Base-by-base conservation (phyloP, 176 grass and related monocot genomes). In the Juncus inflexus region DNA sequence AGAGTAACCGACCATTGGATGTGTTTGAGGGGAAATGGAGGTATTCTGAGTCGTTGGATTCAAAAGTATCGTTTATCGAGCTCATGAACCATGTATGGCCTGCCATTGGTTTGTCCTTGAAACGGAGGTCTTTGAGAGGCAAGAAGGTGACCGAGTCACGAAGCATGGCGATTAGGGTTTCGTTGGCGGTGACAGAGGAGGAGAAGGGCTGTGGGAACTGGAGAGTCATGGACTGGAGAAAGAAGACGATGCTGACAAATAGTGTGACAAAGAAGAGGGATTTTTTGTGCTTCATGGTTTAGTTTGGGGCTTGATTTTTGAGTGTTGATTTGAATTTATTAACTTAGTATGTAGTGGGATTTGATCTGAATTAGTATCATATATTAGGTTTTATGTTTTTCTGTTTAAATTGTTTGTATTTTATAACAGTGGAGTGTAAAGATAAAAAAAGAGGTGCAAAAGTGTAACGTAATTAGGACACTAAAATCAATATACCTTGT, bases 41-140 rank as follows among this genome's bases (percentile, higher is more conserved):
- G 63, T 85, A 72, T 75, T 69, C 61, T 4, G 75, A 50, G 39
- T 85, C 84, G 12, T 62, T 74, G 3, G 40, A 61, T 38, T 85
- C 75, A 40, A 67, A 41, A 8, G 81, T 87, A 50, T 87, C 84
- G 13, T 85, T 79, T 3, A 92, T 15, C 0, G 75, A 69, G 75
- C 81, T 87, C 72, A 92, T 85, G 76, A 85, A 92, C 84, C 84
- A 87, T 3, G 76, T 80, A 6, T 73, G 12, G 0, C 60, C 71
- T 1, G 41, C 1, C 70, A 43, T 37, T 0, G 62, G 54, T 5
- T 37, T 7, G 6, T 50, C 12, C 9, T 43, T 15, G 15, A 65
- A 63, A 5, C 67, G 51, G 3, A 76, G 50, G 63, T 94, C 84
- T 52, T 75, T 94, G 8, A 94, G 75, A 7, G 81, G 84, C 67